These are phyloP conservation scores for Cardiospermum halicacabum DNA, from an alignment of 345 rosid genomes.

Conservation along the genomic window DNA sequence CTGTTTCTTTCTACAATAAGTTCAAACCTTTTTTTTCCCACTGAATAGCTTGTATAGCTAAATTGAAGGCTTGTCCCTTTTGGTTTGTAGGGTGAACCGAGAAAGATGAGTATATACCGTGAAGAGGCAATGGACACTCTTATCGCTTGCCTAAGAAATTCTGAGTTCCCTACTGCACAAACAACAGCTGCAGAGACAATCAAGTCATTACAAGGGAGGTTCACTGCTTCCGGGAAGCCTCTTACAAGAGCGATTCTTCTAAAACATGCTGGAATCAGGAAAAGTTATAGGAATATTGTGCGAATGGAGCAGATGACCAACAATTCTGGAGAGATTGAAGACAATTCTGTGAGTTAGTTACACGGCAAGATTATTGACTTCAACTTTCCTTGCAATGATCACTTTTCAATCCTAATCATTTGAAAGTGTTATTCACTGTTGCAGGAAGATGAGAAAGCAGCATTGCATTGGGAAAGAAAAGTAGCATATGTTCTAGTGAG, in stretches of 20 bases:
- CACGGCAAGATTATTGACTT: neutral
- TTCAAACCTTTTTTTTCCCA: no score
- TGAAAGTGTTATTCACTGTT: neutral
- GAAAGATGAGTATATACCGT: constrained; percentile 70
- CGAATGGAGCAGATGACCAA: constrained; percentile 33
- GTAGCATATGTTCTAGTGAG: constrained; percentile 50
- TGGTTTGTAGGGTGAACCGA: constrained; percentile 53
- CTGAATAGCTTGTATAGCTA: neutral
- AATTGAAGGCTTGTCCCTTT: neutral
- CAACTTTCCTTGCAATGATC: neutral
- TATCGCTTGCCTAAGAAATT: constrained; percentile 49
- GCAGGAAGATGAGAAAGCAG: constrained; percentile 56
- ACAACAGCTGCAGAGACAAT: constrained; percentile 55
- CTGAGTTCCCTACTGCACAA: constrained; percentile 49
- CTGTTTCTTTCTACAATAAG: constrained; percentile 6
- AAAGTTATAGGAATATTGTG: constrained; percentile 38
- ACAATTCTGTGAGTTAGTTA: constrained; percentile 36
- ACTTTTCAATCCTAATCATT: neutral
- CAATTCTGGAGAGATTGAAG: constrained; percentile 36
- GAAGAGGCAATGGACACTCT: constrained; percentile 72
- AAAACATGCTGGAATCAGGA: constrained; percentile 49
- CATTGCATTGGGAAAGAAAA: constrained; percentile 61
- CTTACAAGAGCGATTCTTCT: constrained; percentile 48
- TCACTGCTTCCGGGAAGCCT: constrained; percentile 54
- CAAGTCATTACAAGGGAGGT: constrained; percentile 51